Percentiles rank a stretch among this genome's conserved stretches.
Conservation (phyloP, 2,329 filamentous ascomycete genomes). For the Stemphylium lycopersici region DNA sequence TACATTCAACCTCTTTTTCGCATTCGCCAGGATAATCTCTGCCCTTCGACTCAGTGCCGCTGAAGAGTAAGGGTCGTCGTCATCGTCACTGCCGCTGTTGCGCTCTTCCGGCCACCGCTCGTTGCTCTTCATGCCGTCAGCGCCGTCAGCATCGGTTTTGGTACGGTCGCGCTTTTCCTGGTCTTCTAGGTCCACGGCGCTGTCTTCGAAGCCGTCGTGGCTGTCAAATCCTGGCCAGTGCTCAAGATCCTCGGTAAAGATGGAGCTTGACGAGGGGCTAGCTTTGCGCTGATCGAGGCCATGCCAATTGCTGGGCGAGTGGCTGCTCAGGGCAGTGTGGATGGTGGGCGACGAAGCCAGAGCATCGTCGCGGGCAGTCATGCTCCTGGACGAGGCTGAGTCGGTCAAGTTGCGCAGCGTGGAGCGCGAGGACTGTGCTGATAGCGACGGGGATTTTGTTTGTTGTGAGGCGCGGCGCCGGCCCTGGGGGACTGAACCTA, state of each 20-base stretch:
- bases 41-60: constrained; percentile 67
- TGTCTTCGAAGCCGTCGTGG: constrained; percentile 40
- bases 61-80: constrained; percentile 71
- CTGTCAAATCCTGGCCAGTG: constrained; percentile 49
- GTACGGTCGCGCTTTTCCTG: constrained; percentile 42
- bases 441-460: constrained; percentile 39
- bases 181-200: constrained; percentile 43
- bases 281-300: constrained; percentile 32
- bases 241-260: constrained; percentile 54
- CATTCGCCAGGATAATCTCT: constrained; percentile 89
- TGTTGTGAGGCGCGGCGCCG: constrained; percentile 40
- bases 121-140: constrained; percentile 45
- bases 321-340: constrained; percentile 27
- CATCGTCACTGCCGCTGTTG: constrained; percentile 49
- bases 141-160: constrained; percentile 41
- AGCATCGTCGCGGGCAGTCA: constrained; percentile 24
- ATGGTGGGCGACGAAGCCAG: constrained; percentile 46
- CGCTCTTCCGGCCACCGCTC: constrained; percentile 46
- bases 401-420: constrained; percentile 43
- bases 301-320: constrained; percentile 20
- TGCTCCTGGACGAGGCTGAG: constrained; percentile 23
- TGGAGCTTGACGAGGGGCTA: constrained; percentile 49
- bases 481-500: constrained; percentile 37
- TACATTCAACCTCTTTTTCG: constrained; percentile 86
- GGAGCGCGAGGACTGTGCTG: constrained; percentile 44